phyloP scores from a whole-genome alignment of 2,329 filamentous ascomycete species.

The Sarocladium kiliense region DNA sequence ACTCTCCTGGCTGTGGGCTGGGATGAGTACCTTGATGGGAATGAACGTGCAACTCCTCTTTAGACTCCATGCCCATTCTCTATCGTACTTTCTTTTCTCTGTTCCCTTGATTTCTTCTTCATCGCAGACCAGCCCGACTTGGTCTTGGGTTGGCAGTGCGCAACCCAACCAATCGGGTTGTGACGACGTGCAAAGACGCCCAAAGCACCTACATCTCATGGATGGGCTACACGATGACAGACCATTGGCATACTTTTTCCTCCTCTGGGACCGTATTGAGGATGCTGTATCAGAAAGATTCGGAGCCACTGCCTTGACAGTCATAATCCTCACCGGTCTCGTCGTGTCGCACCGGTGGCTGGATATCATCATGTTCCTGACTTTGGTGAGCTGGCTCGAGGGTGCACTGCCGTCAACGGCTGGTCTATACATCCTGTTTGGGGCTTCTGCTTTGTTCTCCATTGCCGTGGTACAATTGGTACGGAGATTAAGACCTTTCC shows the following conservation, averaged over 20 bases:
- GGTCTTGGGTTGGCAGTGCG: not conserved
- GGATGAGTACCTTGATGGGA: constrained; percentile 9
- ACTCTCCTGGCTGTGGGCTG: not conserved
- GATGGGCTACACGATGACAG: constrained; percentile 9
- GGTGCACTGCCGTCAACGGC: not conserved
- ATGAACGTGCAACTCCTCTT: not conserved
- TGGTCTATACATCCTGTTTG: not conserved
- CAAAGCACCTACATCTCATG: not conserved
- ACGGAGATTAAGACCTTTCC: not conserved
- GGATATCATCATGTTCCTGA: constrained; percentile 20
- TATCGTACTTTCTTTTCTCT: not conserved
- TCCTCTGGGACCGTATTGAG: constrained; percentile 5
- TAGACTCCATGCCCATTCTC: not conserved
- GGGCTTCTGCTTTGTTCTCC: not conserved
- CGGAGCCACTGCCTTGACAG: no score
- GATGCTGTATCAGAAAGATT: no score
- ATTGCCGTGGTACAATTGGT: not conserved
- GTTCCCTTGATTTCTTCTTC: not conserved
- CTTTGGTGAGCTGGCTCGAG: constrained; percentile 18
- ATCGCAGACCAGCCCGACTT: not conserved
- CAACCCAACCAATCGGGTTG: not conserved
- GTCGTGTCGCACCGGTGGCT: constrained; percentile 14
- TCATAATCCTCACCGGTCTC: not conserved
- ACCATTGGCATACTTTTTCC: not conserved
- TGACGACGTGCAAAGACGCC: not conserved